Evolutionary conservation across 2,329 filamentous ascomycete species (phyloP).

Genomic region (Aspergillus caelatus): DNA sequence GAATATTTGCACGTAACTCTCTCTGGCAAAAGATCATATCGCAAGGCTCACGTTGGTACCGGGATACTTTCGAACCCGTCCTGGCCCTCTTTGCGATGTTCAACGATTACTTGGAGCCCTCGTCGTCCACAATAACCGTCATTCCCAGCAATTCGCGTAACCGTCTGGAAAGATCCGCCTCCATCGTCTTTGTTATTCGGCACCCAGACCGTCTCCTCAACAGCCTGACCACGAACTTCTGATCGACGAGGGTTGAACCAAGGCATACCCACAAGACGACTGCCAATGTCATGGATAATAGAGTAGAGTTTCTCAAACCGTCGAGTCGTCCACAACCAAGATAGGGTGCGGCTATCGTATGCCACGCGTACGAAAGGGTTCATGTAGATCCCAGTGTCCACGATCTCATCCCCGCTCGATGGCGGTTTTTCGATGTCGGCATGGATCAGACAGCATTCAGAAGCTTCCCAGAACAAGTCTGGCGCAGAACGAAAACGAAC

Average conservation of each 20-base stretch:
- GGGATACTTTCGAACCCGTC: slow-evolving; percentile 50
- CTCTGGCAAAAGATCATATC: not conserved
- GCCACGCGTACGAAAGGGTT: slow-evolving; percentile 76
- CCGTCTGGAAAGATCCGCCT: slow-evolving; percentile 42
- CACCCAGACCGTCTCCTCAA: slow-evolving; percentile 47
- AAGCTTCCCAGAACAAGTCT: slow-evolving; percentile 65
- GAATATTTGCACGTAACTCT: not conserved
- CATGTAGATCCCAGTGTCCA: slow-evolving; percentile 66
- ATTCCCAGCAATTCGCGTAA: slow-evolving; percentile 44
- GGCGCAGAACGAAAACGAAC: slow-evolving; percentile 61
- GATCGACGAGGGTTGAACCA: slow-evolving; percentile 62
- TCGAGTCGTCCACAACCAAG: slow-evolving; percentile 62
- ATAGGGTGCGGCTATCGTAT: slow-evolving; percentile 61
- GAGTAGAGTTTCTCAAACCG: slow-evolving; percentile 69
- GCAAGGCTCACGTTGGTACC: slow-evolving; percentile 33
- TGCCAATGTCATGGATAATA: slow-evolving; percentile 61
- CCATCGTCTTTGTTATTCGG: slow-evolving; percentile 29
- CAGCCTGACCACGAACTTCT: slow-evolving; percentile 59
- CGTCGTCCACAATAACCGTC: slow-evolving; percentile 50
- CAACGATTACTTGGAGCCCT: slow-evolving; percentile 48
- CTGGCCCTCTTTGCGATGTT: slow-evolving; percentile 45
- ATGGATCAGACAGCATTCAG: slow-evolving; percentile 65
- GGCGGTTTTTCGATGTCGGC: slow-evolving; percentile 49
- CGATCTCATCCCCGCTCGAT: slow-evolving; percentile 33
- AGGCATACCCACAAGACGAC: slow-evolving; percentile 59